Conservation (phyloP, 805 yeast species). For the Blastobotrys americana region DNA sequence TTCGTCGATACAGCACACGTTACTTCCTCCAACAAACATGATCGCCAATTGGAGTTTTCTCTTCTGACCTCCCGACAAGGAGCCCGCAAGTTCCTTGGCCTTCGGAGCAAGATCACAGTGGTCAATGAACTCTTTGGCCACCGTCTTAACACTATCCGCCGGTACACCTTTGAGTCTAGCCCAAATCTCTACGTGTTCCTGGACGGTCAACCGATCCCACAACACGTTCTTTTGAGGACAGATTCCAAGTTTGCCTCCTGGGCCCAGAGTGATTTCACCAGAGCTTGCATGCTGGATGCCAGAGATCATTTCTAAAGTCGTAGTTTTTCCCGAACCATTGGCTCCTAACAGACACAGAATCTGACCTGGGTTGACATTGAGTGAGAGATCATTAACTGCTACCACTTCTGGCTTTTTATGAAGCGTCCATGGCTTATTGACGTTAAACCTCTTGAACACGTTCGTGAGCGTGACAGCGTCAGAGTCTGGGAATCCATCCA, state of each 20-base stretch:
- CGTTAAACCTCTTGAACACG: conserved; percentile 19
- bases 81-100: conserved; percentile 17
- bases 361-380: conserved; percentile 27
- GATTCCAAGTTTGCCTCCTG: conserved; percentile 27
- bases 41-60: conserved; percentile 32
- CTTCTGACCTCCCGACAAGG: conserved; percentile 33
- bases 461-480: conserved; percentile 22
- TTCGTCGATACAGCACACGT: conserved; percentile 32
- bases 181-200: conserved; percentile 31
- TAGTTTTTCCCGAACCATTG: conserved; percentile 35
- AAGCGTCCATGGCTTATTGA: conserved; percentile 1
- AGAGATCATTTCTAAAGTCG: conserved; percentile 33
- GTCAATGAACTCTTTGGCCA: conserved; percentile 17
- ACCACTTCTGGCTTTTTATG: conserved; percentile 14
- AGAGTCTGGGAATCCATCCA: conserved; percentile 8
- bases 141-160: conserved; percentile 13
- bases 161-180: conserved; percentile 28
- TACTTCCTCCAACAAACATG: conserved; percentile 32
- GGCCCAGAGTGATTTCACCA: conserved; percentile 22
- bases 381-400: conserved; percentile 28
- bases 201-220: conserved; percentile 31
- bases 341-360: conserved; percentile 32
- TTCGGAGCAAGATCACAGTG: conserved; percentile 28
- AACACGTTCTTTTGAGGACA: conserved; percentile 33
- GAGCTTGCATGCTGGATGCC: conserved; percentile 28